phyloP scores from a whole-genome alignment of 2,329 filamentous ascomycete genomes.

The Trichophyton mentagrophytes region DNA sequence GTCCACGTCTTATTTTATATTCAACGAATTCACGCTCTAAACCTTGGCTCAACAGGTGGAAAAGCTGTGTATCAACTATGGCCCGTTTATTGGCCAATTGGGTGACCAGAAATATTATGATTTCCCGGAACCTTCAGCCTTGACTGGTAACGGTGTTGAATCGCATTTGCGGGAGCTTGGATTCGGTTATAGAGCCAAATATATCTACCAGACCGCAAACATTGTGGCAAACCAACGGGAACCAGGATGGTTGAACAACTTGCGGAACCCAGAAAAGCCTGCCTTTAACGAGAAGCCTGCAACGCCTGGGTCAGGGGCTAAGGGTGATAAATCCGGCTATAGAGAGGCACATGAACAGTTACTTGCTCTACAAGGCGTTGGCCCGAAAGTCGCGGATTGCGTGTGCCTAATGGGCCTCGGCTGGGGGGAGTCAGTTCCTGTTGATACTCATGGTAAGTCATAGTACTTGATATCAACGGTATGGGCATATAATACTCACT shows the following conservation, averaged over 20 bases:
- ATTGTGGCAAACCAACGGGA: conserved; percentile 58
- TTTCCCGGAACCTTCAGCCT: conserved; percentile 63
- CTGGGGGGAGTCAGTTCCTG: conserved; percentile 88
- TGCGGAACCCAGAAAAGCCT: conserved; percentile 66
- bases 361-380: conserved; percentile 70
- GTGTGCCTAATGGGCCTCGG: conserved; percentile 92
- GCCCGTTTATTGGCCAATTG: conserved; percentile 58
- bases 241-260: conserved; percentile 58
- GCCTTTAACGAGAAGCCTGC: conserved; percentile 39
- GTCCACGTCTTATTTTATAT: not conserved
- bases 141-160: conserved; percentile 68
- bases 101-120: conserved; percentile 66
- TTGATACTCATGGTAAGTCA: conserved; percentile 66
- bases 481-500: conserved; percentile 3
- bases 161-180: conserved; percentile 66
- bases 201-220: conserved; percentile 73
- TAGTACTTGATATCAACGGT: not conserved
- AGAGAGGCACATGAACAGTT: conserved; percentile 68
- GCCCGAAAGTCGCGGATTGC: conserved; percentile 93
- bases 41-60: conserved; percentile 43
- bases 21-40: not conserved
- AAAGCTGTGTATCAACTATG: conserved; percentile 80
- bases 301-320: conserved; percentile 31
- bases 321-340: conserved; percentile 48
- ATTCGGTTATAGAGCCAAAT: conserved; percentile 90